Evolutionary conservation across 2,329 filamentous ascomycete genomes (phyloP).

Genomic region (Xylariaceae sp.): DNA sequence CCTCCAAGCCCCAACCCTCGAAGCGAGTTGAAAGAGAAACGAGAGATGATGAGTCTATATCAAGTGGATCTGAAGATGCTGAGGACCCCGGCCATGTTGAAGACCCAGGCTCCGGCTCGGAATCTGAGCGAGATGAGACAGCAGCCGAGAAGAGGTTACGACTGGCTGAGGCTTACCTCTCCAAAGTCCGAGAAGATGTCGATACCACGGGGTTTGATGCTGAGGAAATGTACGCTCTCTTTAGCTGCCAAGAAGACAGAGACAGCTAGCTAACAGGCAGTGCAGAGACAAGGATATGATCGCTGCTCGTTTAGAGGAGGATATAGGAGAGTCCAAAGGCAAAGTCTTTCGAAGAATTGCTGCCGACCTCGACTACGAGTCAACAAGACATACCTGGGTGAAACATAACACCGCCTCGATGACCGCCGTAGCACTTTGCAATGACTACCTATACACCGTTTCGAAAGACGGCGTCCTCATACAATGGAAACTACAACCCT

Average conservation of each 20-base stretch:
- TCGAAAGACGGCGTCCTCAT: slow-evolving; percentile 79
- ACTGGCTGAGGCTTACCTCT: slow-evolving; percentile 86
- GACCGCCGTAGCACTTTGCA: slow-evolving; percentile 68
- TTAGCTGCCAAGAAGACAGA: not conserved
- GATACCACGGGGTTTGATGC: slow-evolving; percentile 83
- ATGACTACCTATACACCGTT: slow-evolving; percentile 82
- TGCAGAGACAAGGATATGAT: slow-evolving; percentile 63
- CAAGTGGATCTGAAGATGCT: slow-evolving; percentile 71
- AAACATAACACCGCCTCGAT: slow-evolving; percentile 73
- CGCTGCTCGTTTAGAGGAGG: slow-evolving; percentile 81
- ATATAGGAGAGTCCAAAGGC: slow-evolving; percentile 88
- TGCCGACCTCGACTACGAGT: slow-evolving; percentile 64
- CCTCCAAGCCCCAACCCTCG: slow-evolving; percentile 37
- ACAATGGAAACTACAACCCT: slow-evolving; percentile 81
- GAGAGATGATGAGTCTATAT: slow-evolving; percentile 67
- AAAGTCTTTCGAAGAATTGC: slow-evolving; percentile 81
- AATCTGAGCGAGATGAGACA: slow-evolving; percentile 79
- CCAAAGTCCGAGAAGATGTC: slow-evolving; percentile 80
- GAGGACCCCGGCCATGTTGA: slow-evolving; percentile 47
- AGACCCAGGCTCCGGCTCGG: slow-evolving; percentile 45
- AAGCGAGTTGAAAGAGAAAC: slow-evolving; percentile 50
- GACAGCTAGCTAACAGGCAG: not conserved
- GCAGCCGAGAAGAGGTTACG: slow-evolving; percentile 81
- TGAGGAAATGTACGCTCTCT: slow-evolving; percentile 60
- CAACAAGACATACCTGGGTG: slow-evolving; percentile 67